Conservation (phyloP, 1,284 basidiomycete genomes). For the Cryptococcus deneoformans region DNA sequence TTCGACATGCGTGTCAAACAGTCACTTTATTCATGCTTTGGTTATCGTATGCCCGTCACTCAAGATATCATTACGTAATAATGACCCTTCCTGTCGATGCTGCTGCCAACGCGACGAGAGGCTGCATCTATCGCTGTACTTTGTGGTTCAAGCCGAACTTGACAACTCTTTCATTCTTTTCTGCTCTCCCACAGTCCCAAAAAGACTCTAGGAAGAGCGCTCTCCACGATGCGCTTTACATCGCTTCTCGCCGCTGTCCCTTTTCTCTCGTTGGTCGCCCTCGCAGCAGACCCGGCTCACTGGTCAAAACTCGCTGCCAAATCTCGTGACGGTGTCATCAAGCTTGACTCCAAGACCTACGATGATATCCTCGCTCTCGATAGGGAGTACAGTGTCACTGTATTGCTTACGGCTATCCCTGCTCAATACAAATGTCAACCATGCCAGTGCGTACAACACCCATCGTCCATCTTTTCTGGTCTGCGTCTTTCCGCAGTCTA, state of each 20-base stretch:
- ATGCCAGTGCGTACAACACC: constrained; percentile 47
- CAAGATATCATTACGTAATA: too few relatives aligned
- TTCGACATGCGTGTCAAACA: too few relatives aligned
- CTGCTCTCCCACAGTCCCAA: too few relatives aligned
- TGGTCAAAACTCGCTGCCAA: constrained; percentile 60
- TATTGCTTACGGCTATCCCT: constrained; percentile 83
- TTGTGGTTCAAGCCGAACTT: too few relatives aligned
- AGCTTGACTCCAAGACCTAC: constrained; percentile 68
- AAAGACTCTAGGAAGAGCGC: too few relatives aligned
- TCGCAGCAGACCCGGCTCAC: not conserved
- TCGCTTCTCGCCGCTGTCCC: not conserved
- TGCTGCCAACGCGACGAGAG: too few relatives aligned
- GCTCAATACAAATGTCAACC: constrained; percentile 61
- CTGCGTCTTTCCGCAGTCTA: not conserved
- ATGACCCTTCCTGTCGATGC: too few relatives aligned
- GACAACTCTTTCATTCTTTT: too few relatives aligned
- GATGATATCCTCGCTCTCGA: constrained; percentile 62
- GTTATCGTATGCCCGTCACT: too few relatives aligned
- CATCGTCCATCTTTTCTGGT: not conserved
- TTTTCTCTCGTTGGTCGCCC: not conserved
- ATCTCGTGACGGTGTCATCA: constrained; percentile 69
- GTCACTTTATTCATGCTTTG: too few relatives aligned
- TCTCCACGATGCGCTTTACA: too few relatives aligned
- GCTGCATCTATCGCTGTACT: too few relatives aligned
- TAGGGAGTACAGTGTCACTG: constrained; percentile 76